phyloP scores from a whole-genome alignment of 2,329 filamentous ascomycete genomes.

The Emergomyces orientalis region DNA sequence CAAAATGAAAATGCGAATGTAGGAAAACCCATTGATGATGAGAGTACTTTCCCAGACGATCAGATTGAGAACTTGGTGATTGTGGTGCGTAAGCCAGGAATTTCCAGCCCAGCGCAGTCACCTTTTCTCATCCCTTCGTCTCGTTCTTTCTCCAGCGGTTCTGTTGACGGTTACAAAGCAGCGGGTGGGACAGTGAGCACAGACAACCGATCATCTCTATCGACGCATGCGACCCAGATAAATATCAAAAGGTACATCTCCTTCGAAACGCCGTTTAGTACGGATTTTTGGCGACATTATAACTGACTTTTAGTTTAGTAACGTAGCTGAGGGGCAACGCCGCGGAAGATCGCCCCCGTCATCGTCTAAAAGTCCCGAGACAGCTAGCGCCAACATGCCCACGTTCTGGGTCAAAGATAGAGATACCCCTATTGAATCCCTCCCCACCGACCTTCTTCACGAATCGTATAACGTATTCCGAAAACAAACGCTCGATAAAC shows the following conservation, averaged over 20 bases:
- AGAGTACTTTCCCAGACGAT: slow-evolving; percentile 43
- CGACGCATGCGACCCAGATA: slow-evolving; percentile 30
- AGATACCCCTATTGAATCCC: slow-evolving; percentile 34
- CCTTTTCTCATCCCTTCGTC: slow-evolving; percentile 34
- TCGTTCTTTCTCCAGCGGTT: slow-evolving; percentile 48
- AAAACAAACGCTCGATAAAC: slow-evolving; percentile 43
- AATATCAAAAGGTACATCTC: slow-evolving; percentile 29
- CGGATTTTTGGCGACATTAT: not conserved
- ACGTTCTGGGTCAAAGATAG: slow-evolving; percentile 46
- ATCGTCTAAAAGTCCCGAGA: slow-evolving; percentile 3
- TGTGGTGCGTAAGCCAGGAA: slow-evolving; percentile 40
- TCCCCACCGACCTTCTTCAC: slow-evolving; percentile 37
- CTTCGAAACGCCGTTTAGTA: not conserved
- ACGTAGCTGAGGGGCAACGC: not conserved
- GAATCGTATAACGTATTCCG: slow-evolving; percentile 43
- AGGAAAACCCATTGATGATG: slow-evolving; percentile 25
- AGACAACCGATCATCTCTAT: slow-evolving; percentile 30
- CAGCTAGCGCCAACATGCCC: slow-evolving; percentile 10
- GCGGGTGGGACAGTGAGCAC: slow-evolving; percentile 39
- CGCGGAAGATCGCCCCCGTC: slow-evolving; percentile 2
- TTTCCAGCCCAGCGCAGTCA: slow-evolving; percentile 24
- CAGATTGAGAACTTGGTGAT: slow-evolving; percentile 46
- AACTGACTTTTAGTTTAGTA: not conserved
- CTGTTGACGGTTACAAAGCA: slow-evolving; percentile 45
- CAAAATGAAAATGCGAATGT: slow-evolving; percentile 32